phyloP scores from a whole-genome alignment of 2,329 filamentous ascomycete genomes.

The Orbilia ellipsospora region DNA sequence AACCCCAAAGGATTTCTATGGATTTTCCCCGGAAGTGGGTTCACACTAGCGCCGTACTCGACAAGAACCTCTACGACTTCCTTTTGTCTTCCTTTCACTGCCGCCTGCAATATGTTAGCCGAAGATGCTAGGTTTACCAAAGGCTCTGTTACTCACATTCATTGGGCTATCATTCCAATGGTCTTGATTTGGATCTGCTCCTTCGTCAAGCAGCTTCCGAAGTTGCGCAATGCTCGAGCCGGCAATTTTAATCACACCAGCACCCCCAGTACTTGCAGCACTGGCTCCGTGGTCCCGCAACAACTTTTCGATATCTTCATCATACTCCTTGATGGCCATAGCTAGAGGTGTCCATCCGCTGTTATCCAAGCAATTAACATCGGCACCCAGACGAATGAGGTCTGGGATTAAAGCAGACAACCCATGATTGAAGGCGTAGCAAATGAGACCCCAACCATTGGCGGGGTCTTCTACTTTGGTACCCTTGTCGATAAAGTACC shows the following conservation, averaged over 20 bases:
- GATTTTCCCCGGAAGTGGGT: background rate
- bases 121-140: background rate
- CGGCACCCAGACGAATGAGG: slow-evolving; percentile 23
- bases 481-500: slow-evolving; percentile 12
- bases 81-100: slow-evolving; percentile 8
- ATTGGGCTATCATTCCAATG: slow-evolving; percentile 5
- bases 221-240: background rate
- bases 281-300: slow-evolving; percentile 22
- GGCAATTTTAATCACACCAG: background rate
- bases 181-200: slow-evolving; percentile 15
- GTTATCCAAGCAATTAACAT: slow-evolving; percentile 17
- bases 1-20: slow-evolving; percentile 18
- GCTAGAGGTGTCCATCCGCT: slow-evolving; percentile 26
- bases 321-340: slow-evolving; percentile 6
- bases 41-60: slow-evolving; percentile 22
- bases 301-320: slow-evolving; percentile 5
- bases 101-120: slow-evolving; percentile 12
- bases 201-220: slow-evolving; percentile 9
- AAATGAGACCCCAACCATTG: slow-evolving; percentile 9
- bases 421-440: background rate
- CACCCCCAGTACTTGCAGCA: background rate
- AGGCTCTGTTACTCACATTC: slow-evolving; percentile 21
- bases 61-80: slow-evolving; percentile 24
- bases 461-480: slow-evolving; percentile 10
- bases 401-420: slow-evolving; percentile 9